Conservation (phyloP, 805 yeast species). For the Nakazawaea populi region DNA sequence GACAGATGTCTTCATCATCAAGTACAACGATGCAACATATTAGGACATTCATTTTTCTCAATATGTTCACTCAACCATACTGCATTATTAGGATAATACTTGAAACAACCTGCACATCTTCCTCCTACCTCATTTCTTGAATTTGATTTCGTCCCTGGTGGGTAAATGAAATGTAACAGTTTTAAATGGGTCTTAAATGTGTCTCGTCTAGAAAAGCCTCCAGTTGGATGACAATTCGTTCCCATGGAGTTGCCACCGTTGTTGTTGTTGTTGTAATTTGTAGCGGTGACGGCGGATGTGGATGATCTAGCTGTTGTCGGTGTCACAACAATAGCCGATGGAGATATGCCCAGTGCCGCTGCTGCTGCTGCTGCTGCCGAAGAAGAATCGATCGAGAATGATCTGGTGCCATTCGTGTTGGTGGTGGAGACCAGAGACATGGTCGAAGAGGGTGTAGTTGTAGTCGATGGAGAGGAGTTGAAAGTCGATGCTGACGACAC, state of each 20-base stretch:
- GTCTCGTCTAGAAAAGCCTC: slow-evolving; percentile 55
- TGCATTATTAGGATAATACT: slow-evolving; percentile 39
- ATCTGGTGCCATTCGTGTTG: too few relatives aligned
- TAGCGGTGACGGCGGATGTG: too few relatives aligned
- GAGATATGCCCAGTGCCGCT: too few relatives aligned
- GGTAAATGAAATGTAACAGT: slow-evolving; percentile 51
- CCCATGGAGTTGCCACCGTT: slow-evolving; percentile 10
- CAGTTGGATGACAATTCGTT: slow-evolving; percentile 47
- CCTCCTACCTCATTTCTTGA: slow-evolving; percentile 39
- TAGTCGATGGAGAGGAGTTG: slow-evolving; percentile 7
- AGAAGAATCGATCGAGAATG: too few relatives aligned
- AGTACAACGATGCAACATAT: slow-evolving; percentile 6
- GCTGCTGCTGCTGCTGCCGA: too few relatives aligned
- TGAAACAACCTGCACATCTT: slow-evolving; percentile 50
- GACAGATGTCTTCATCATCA: background rate
- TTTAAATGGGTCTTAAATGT: slow-evolving; percentile 54
- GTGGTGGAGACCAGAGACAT: background rate
- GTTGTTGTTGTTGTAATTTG: background rate
- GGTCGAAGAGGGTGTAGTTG: slow-evolving; percentile 10
- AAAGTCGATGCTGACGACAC: background rate
- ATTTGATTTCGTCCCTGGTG: slow-evolving; percentile 45
- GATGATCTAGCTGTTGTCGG: too few relatives aligned
- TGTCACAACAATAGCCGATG: too few relatives aligned
- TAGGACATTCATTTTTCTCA: slow-evolving; percentile 40
- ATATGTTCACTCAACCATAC: slow-evolving; percentile 49